phyloP scores from a whole-genome alignment of 208 protist species.

The Leptomonas pyrrhocoris region DNA sequence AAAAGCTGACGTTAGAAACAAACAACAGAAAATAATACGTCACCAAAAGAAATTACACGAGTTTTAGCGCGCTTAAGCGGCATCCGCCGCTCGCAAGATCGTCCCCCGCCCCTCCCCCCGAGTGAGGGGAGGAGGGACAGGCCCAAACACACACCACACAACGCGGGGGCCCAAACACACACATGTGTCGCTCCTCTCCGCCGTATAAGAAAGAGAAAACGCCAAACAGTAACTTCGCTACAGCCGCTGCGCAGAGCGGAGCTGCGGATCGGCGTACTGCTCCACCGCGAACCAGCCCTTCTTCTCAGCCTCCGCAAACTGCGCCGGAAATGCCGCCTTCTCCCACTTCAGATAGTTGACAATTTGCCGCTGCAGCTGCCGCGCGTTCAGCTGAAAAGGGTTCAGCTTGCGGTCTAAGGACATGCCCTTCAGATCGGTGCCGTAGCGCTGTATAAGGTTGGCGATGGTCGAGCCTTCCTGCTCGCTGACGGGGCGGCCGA shows the following conservation, averaged over 20 bases:
- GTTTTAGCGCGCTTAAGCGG: too few species aligned
- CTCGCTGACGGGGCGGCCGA: constrained; percentile 76
- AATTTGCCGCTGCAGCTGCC: constrained; percentile 83
- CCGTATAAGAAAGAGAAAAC: too few species aligned
- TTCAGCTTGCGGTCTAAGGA: constrained; percentile 80
- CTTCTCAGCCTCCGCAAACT: constrained; percentile 70
- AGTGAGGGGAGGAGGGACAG: too few species aligned
- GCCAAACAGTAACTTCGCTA: constrained; percentile 4
- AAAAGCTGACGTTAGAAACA: too few species aligned
- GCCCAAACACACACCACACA: too few species aligned
- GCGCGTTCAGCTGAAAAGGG: constrained; percentile 84
- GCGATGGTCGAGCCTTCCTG: constrained; percentile 75
- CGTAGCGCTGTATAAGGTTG: constrained; percentile 71
- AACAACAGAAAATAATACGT: too few species aligned
- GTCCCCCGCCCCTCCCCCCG: too few species aligned
- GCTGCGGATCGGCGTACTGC: constrained; percentile 56
- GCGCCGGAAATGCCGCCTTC: constrained; percentile 72
- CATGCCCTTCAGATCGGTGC: constrained; percentile 84
- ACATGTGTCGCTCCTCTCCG: too few species aligned
- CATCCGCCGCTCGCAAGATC: too few species aligned
- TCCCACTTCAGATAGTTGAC: constrained; percentile 86
- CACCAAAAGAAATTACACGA: too few species aligned
- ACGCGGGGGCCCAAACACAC: too few species aligned
- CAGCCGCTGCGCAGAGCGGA: constrained; percentile 40
- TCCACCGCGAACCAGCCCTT: constrained; percentile 81